Evolutionary conservation across 176 grass and related monocot genomes (phyloP), one percentile per base, ranked within the genome.

Genomic region (barley (Hordeum vulgare)): DNA sequence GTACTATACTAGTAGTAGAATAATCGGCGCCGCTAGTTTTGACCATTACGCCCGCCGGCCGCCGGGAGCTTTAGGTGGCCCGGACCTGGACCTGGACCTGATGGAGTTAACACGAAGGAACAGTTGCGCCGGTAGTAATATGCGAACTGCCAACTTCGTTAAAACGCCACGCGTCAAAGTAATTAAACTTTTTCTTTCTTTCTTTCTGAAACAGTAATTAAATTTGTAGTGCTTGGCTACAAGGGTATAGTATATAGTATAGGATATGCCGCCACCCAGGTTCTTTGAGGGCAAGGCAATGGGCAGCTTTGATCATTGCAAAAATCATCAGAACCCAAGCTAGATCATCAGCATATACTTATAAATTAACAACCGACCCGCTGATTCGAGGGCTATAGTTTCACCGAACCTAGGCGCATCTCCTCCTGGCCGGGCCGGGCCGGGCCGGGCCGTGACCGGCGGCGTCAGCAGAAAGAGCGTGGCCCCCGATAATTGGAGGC

Each of bases 401-500:
- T 26, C 70, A 88, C 66, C 74, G 78, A 84, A 88, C 75, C 80
- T 88, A 73, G 7, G 9, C 1, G 20, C 34, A 11, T 7, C 24
- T 27, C 24, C 13, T 26, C 47, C 47, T n/a, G 47, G 47, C 47
- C 47, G 20, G 0, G 41, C 29, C 10, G 47, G 47, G 47, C 47
- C 47, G 20, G 47, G 47, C 47, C 47, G 20, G 0, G 41, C 29
- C 10, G 47, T 33, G 49, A 31, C 14, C 13, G 70, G 41, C 13
- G 70, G 23, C 68, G 25, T 35, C 7, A 61, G 78, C n/a, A 51
- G 11, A 28, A 72, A 72, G 64, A 63, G 83, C 20, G 88, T 72
- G 83, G 35, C 26, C 57, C 63, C 81, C 7, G 79, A 83, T 83
- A 73, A 90, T 82, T 86, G 83, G 73, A n/a, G 63, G 6, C 6